These are phyloP conservation scores for Smallanthus sonchifolius DNA, from an alignment of 129 eudicot genomes.

Conservation along the genomic window DNA sequence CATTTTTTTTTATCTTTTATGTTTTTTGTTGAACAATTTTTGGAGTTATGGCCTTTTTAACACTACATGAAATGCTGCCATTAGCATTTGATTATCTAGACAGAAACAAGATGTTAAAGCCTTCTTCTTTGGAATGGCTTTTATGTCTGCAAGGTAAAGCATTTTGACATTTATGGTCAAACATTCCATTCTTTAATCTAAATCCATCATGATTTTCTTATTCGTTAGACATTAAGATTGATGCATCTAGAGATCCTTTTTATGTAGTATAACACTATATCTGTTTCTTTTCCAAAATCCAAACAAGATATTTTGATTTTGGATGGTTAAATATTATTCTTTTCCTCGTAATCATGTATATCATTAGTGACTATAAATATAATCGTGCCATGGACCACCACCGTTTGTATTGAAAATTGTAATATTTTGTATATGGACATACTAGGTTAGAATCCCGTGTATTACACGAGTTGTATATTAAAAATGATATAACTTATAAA, in stretches of 20 bases:
- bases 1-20: not conserved
- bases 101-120: conserved; percentile 98
- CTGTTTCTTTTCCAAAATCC: not conserved
- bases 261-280: not conserved
- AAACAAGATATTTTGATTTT: not conserved
- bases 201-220: not conserved
- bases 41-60: conserved; percentile 97
- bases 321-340: not conserved
- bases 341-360: too few species aligned
- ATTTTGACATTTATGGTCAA: conserved; percentile 6
- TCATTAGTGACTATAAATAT: too few species aligned
- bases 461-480: too few species aligned
- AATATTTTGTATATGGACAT: too few species aligned
- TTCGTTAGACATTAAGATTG: not conserved
- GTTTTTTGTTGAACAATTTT: conserved; percentile 52
- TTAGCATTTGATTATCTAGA: conserved; percentile 95
- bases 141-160: conserved; percentile 94
- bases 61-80: conserved; percentile 96
- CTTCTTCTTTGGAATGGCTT: conserved; percentile 93
- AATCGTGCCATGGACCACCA: too few species aligned
- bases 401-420: too few species aligned
- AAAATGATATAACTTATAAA: too few species aligned
- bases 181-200: not conserved
- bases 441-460: too few species aligned
- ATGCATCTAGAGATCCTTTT: not conserved